Evolutionary conservation across 495 filamentous ascomycete genomes (phyloP).

Genomic region (Annulohypoxylon maeteangense): DNA sequence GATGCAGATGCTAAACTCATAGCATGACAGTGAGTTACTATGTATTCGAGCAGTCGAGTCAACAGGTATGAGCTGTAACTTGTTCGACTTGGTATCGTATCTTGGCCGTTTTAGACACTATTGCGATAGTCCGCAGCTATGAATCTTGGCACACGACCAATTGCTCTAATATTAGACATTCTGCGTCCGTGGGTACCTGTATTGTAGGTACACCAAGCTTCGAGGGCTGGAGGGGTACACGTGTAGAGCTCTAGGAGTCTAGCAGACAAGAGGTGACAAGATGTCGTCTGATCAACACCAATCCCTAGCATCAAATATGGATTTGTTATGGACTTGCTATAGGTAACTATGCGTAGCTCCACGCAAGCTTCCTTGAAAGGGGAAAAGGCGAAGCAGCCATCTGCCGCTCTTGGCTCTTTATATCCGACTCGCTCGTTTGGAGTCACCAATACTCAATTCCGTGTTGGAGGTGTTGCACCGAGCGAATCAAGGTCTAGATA

Average conservation of each 20-base stretch:
- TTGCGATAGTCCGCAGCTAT: conserved; percentile 16
- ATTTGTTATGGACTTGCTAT: background rate
- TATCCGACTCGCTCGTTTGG: conserved; percentile 28
- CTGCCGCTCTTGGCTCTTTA: conserved; percentile 43
- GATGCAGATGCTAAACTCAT: conserved; percentile 20
- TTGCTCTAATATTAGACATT: conserved; percentile 21
- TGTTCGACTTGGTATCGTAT: conserved; percentile 10
- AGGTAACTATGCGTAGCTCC: no score
- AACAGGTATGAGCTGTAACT: background rate
- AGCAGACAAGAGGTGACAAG: conserved; percentile 9
- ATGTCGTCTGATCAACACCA: conserved; percentile 21
- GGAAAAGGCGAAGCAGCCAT: conserved; percentile 25
- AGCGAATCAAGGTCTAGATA: conserved; percentile 33
- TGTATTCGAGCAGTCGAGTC: background rate
- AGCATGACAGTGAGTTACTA: conserved; percentile 3
- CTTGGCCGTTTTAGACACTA: conserved; percentile 33
- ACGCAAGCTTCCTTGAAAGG: conserved; percentile 20
- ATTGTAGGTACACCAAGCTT: background rate
- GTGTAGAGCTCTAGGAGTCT: background rate
- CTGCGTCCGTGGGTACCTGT: background rate
- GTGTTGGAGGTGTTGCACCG: conserved; percentile 15
- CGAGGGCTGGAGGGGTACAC: background rate
- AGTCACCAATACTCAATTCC: conserved; percentile 2
- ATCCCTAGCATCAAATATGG: conserved; percentile 12
- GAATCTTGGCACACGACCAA: conserved; percentile 19